Base-by-base conservation (phyloP, 768 basidiomycete species). In the Agaricus sinodeliciosus region DNA sequence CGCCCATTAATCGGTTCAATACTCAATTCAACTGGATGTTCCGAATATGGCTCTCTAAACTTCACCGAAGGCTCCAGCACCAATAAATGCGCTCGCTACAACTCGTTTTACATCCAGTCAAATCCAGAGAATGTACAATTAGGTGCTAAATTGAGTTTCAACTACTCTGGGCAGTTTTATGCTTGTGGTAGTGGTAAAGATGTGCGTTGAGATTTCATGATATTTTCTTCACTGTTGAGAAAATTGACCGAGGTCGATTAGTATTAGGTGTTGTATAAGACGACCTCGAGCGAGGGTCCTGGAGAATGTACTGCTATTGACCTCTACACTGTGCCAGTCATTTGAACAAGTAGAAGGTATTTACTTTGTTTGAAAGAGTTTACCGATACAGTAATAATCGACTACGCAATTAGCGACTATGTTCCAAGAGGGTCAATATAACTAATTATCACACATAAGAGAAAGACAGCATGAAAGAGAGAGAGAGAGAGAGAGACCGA, bases 31-130 rank as follows among this genome's bases (percentile, higher is more conserved):
- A 57, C 51, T 2, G 66, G 62, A 1, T 69, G 69, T 43, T 48
- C 53, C 19, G 62, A 61, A 3, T 67, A 58, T 48, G 68, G 68
- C 18, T 55, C 59, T 9, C 55, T 70, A 9, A 60, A 57, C 0
- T 67, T 68, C 47, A 54, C 60, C 7, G 59, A 60, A 46, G 63
- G 63, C 11, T 56, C 57, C 4, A 64, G 60, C 50, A 58, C 65
- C 42, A 63, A 72, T 51, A 69, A 69, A 49, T 72, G 70, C 49
- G 64, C 65, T 3, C 51, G 49, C 22, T 68, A 57, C 43, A 48
- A 46, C 16, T 55, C 59, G 0, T 71, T 71, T 50, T 48, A 55
- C 28, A 63, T 69, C 15, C 62, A 64, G 28, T 63, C 62, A 7
- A 51, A 69, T 52, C 42, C 9, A 4, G 63, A 68, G 54, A 65